Evolutionary conservation across 106 monocot species (phyloP).

Genomic region (Chionographis japonica): DNA sequence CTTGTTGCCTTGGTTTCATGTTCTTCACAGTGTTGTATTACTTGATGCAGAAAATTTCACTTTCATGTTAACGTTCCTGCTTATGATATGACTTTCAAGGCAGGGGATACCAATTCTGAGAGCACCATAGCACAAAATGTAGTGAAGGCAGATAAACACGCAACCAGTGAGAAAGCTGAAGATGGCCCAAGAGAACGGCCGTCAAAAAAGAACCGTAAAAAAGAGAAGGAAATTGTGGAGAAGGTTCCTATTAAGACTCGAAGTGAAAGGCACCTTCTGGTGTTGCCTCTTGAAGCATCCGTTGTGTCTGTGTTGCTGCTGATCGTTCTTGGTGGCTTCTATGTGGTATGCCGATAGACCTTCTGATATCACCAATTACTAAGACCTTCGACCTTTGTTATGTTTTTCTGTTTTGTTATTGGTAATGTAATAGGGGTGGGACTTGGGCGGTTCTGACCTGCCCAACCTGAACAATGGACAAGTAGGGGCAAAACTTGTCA

Average conservation of each 20-base stretch:
- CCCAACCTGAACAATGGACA: too few species aligned
- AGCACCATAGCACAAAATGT: conserved; percentile 34
- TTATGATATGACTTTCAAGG: conserved; percentile 44
- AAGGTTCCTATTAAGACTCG: conserved; percentile 31
- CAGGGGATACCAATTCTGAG: conserved; percentile 51
- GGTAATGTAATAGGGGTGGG: too few species aligned
- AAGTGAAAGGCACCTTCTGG: conserved; percentile 60
- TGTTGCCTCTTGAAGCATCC: conserved; percentile 79
- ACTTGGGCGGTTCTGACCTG: too few species aligned
- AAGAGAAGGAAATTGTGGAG: conserved; percentile 48
- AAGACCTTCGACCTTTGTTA: too few species aligned
- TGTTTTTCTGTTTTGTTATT: too few species aligned
- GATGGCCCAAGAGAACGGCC: conserved; percentile 43
- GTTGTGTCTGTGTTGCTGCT: conserved; percentile 63
- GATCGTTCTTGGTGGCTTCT: conserved; percentile 67
- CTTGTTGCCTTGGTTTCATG: neutral
- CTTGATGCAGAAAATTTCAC: neutral
- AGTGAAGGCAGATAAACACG: conserved; percentile 28
- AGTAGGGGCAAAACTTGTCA: too few species aligned
- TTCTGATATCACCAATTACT: neutral
- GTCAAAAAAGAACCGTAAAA: conserved; percentile 75
- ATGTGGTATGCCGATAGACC: conserved; percentile 72
- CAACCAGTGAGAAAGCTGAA: conserved; percentile 46
- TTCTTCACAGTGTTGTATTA: neutral
- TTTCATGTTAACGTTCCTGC: conserved; percentile 7